Base-by-base conservation (phyloP, 345 rosid species). In the Eucalyptus polybractea region DNA sequence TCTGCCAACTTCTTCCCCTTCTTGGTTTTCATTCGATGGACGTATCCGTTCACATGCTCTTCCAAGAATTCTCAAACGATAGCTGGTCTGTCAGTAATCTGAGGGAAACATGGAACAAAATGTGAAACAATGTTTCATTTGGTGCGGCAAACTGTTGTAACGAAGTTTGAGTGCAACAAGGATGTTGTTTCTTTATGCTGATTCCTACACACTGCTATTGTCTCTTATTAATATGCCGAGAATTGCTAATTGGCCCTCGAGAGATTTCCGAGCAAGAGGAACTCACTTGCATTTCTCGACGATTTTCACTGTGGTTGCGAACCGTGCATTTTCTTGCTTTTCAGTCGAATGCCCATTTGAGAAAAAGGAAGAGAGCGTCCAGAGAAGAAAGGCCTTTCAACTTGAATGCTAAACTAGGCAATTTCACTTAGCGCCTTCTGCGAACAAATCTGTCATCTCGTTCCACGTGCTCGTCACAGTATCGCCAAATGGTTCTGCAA, bases 121-220 rank as follows among this genome's bases (percentile, higher is more conserved):
- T 58, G n/a, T 25, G 65, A 58, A 25, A 24, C 65, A 25, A 0
- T 3, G 3, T 56, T 56, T 56, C 62, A 56, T 56, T 56, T 22
- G 29, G 62, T 56, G 29, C 6, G 29, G 62, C 29, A 24, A 56
- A 56, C 22, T 56, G 62, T 56, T 56, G 65, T 58, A 5, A 58
- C 7, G 3, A 25, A 10, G 65, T 58, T 24, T 58, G 29, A 24
- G n/a, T 9, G 13, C 27, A 56, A 0, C 0, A 56, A 56, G 12
- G 12, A 56, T 22, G 12, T 54, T 54, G 60, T 0, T 56, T 8
- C 60, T 56, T 56, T 56, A 24, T 56, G 0, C 29, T 4, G 62
- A 21, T 56, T 56, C 62, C 62, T 0, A 0, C 62, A 22, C 0
- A 56, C 13, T 56, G 29, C 29, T 56, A 56, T 56, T 22, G 29